phyloP scores from a whole-genome alignment of 306 rosid species.

The Cicer arietinum region DNA sequence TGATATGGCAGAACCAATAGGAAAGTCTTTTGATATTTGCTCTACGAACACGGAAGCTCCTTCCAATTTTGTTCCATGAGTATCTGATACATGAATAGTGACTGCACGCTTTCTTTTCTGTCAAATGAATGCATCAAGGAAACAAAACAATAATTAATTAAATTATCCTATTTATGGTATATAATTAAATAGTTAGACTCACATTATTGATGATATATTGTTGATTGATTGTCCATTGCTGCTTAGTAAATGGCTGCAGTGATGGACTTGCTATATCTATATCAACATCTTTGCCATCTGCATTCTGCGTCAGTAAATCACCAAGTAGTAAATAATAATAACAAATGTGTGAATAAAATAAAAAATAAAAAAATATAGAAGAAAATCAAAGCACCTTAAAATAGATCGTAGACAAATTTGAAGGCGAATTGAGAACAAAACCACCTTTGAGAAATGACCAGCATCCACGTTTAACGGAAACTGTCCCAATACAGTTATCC shows the following conservation, averaged over 20 bases:
- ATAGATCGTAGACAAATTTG: slow-evolving; percentile 56
- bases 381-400: slow-evolving; percentile 56
- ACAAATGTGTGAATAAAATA: not conserved
- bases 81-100: slow-evolving; percentile 74
- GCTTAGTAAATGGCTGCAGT: slow-evolving; percentile 72
- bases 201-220: slow-evolving; percentile 72
- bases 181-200: slow-evolving; percentile 15
- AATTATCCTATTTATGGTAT: not conserved
- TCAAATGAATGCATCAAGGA: slow-evolving; percentile 4
- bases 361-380: no score
- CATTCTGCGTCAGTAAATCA: slow-evolving; percentile 43
- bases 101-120: slow-evolving; percentile 81
- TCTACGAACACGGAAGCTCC: slow-evolving; percentile 59
- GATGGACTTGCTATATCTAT: slow-evolving; percentile 67
- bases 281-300: slow-evolving; percentile 47
- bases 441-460: slow-evolving; percentile 99
- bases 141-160: not conserved
- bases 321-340: not conserved
- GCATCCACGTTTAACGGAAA: slow-evolving; percentile 73
- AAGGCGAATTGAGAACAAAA: slow-evolving; percentile 56
- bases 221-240: slow-evolving; percentile 78
- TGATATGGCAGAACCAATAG: slow-evolving; percentile 91
- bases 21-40: slow-evolving; percentile 79
- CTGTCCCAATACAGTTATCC: slow-evolving; percentile 70
- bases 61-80: slow-evolving; percentile 59